Percentiles rank a stretch among this genome's conserved stretches.
These are phyloP conservation scores for Phtheirospermum japonicum DNA, from an alignment of 257 asterid genomes.

Conservation along the genomic window DNA sequence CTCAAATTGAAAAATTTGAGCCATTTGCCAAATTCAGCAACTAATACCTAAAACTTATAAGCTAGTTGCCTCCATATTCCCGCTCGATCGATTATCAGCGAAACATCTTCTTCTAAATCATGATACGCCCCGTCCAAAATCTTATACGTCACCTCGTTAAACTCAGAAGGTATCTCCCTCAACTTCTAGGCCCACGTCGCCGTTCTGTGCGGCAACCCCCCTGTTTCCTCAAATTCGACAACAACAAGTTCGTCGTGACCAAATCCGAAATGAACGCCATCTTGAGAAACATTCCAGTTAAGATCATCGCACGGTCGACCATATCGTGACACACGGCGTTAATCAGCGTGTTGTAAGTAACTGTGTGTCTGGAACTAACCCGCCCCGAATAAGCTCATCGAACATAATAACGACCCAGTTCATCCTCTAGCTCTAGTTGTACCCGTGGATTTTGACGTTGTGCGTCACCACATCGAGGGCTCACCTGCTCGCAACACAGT, in stretches of 20 bases:
- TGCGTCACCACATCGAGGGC: conserved; percentile 76
- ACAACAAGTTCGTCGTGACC: conserved; percentile 64
- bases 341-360: conserved; percentile 83
- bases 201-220: conserved; percentile 80
- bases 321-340: conserved; percentile 70
- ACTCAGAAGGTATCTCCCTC: conserved; percentile 69
- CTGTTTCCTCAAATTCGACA: conserved; percentile 79
- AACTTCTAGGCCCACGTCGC: conserved; percentile 81
- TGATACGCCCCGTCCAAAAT: conserved; percentile 61
- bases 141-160: conserved; percentile 67
- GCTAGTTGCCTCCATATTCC: conserved; percentile 34
- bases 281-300: conserved; percentile 81
- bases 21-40: conserved; percentile 3
- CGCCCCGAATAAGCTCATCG: conserved; percentile 70
- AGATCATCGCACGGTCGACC: conserved; percentile 80
- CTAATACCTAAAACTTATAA: conserved; percentile 27
- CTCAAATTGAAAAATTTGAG: neutral
- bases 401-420: conserved; percentile 64
- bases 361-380: conserved; percentile 78
- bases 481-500: conserved; percentile 67
- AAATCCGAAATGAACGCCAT: conserved; percentile 79
- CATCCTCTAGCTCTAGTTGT: conserved; percentile 63
- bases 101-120: conserved; percentile 50
- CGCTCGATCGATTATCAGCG: conserved; percentile 33
- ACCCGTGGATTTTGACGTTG: conserved; percentile 73